These are phyloP conservation scores for Meyerozyma sp. DNA, from an alignment of 1,139 yeast species.

Conservation along the genomic window DNA sequence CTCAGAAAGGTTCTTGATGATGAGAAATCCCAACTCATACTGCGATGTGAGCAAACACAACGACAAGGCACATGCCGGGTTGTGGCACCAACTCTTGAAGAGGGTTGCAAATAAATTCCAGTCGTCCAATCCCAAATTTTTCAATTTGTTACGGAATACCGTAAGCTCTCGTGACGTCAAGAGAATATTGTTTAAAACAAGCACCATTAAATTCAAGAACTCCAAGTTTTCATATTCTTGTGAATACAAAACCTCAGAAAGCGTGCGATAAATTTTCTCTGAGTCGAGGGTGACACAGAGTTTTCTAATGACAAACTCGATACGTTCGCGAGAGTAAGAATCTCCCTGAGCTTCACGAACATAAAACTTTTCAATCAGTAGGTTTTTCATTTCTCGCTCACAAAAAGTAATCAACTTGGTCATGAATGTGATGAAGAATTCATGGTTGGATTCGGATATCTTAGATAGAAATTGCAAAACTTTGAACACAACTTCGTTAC, in stretches of 20 bases:
- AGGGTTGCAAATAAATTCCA: conserved; percentile 69
- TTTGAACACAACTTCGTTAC: conserved; percentile 76
- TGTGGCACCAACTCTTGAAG: conserved; percentile 90
- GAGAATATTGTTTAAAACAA: conserved; percentile 79
- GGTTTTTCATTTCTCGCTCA: conserved; percentile 40
- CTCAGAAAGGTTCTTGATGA: conserved; percentile 70
- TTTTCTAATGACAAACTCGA: conserved; percentile 81
- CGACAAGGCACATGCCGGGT: conserved; percentile 83
- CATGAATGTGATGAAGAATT: conserved; percentile 73
- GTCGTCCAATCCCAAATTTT: conserved; percentile 42
- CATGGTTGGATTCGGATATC: conserved; percentile 76
- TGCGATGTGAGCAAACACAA: conserved; percentile 84
- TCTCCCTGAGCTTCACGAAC: not conserved
- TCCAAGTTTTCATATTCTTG: conserved; percentile 55
- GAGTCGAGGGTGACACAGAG: conserved; percentile 78
- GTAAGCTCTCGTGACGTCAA: conserved; percentile 84
- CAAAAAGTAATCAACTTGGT: conserved; percentile 65
- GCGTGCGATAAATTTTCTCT: conserved; percentile 74
- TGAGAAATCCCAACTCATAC: conserved; percentile 80
- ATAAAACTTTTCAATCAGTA: not conserved
- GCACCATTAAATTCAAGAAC: conserved; percentile 78
- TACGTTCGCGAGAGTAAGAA: conserved; percentile 39
- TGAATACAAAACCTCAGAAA: conserved; percentile 67
- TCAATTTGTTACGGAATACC: conserved; percentile 63
- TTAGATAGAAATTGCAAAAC: conserved; percentile 75